phyloP scores from a whole-genome alignment of 805 yeast genomes.

The Sugiyamaella americana region DNA sequence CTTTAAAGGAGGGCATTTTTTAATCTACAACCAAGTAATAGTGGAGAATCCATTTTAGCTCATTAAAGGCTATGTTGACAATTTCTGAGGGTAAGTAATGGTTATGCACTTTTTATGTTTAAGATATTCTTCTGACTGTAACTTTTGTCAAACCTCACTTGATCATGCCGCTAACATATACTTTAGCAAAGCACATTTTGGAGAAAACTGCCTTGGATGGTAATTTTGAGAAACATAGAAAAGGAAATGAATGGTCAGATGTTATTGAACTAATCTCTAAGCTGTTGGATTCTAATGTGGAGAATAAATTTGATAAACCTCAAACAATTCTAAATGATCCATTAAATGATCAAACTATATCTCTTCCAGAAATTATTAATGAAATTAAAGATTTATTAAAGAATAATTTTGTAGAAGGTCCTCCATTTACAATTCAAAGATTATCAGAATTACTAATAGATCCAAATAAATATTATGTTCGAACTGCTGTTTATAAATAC shows the following conservation, averaged over 20 bases:
- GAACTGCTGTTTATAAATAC: conserved; percentile 23
- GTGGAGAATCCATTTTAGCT: too few relatives aligned
- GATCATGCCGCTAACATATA: too few relatives aligned
- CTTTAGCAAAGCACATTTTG: background rate
- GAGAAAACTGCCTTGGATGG: background rate
- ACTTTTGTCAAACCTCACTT: too few relatives aligned
- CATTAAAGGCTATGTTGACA: too few relatives aligned
- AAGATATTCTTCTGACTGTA: too few relatives aligned
- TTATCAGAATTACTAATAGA: conserved; percentile 31
- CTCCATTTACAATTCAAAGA: conserved; percentile 37
- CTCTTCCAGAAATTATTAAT: conserved; percentile 11
- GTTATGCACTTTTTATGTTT: too few relatives aligned
- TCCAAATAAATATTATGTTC: conserved; percentile 24
- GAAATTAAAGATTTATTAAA: conserved; percentile 10
- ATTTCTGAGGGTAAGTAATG: too few relatives aligned
- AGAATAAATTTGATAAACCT: conserved; percentile 4
- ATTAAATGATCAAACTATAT: conserved; percentile 14
- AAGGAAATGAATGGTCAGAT: background rate
- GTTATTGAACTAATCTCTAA: background rate
- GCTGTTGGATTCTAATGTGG: background rate
- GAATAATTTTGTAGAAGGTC: conserved; percentile 23
- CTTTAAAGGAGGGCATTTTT: too few relatives aligned
- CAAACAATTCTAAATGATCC: conserved; percentile 17
- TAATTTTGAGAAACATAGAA: background rate
- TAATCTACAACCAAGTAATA: too few relatives aligned